phyloP scores from a whole-genome alignment of 768 basidiomycete genomes.

The Termitomyces titanicus region DNA sequence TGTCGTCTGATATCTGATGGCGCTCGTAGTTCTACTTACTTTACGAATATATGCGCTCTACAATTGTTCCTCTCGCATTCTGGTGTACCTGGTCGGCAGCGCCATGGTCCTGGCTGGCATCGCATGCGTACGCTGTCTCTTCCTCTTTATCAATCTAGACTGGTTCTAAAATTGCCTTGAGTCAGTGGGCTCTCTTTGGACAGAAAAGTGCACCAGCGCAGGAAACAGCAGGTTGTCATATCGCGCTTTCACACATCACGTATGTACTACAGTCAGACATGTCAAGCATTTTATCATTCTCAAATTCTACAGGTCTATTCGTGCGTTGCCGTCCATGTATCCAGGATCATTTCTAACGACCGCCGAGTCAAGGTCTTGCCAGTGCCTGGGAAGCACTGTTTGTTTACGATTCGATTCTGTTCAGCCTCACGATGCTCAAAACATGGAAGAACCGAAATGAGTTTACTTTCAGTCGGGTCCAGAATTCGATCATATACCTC shows the following conservation, averaged over 20 bases:
- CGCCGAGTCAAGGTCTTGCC: conserved; percentile 24
- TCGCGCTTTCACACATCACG: conserved; percentile 27
- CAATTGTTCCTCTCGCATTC: conserved; percentile 32
- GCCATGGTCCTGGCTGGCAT: conserved; percentile 27
- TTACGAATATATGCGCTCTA: conserved; percentile 52
- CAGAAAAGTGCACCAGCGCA: conserved; percentile 26
- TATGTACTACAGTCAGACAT: conserved; percentile 14
- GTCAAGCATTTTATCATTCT: neutral
- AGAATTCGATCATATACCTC: conserved; percentile 32
- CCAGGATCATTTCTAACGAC: neutral
- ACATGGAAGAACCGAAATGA: conserved; percentile 34
- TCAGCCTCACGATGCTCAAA: conserved; percentile 43
- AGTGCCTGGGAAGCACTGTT: conserved; percentile 50
- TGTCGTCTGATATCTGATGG: neutral
- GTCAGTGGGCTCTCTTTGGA: conserved; percentile 42
- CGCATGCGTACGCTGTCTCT: conserved; percentile 31
- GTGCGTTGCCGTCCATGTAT: neutral
- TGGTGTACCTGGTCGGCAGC: conserved; percentile 30
- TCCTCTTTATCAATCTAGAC: neutral
- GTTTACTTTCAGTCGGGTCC: conserved; percentile 19
- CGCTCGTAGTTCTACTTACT: conserved; percentile 34
- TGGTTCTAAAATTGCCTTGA: neutral
- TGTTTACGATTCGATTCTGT: conserved; percentile 44
- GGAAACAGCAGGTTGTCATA: conserved; percentile 29
- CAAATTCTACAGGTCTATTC: conserved; percentile 12